Percentiles rank a stretch among this genome's conserved stretches.
Evolutionary conservation across 2,329 filamentous ascomycete species (phyloP).

Genomic region (Calonectria montana): DNA sequence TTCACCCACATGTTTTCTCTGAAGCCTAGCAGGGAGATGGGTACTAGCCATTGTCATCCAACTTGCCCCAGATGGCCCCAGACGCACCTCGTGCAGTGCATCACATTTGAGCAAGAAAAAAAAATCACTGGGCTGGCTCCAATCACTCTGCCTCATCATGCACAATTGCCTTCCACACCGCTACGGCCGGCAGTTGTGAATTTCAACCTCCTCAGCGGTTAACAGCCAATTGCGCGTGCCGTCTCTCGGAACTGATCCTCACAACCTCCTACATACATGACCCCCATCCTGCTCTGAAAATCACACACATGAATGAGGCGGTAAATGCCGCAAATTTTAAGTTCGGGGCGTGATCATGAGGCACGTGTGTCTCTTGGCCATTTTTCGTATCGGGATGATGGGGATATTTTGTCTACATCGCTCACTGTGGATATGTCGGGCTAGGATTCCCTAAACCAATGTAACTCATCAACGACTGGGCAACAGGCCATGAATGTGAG

Average conservation of each 20-base stretch:
- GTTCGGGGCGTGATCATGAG: neutral
- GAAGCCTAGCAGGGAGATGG: neutral
- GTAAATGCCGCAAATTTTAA: constrained; percentile 3
- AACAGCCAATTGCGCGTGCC: neutral
- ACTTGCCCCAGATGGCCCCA: constrained; percentile 4
- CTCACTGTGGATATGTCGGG: neutral
- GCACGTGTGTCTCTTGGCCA: neutral
- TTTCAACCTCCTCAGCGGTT: neutral
- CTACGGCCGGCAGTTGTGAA: constrained; percentile 19
- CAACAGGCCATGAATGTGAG: neutral
- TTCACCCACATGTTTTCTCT: constrained; percentile 18
- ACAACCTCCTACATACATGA: neutral
- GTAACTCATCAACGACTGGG: neutral
- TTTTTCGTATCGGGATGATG: constrained; percentile 2
- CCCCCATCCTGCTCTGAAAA: neutral
- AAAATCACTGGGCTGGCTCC: constrained; percentile 20
- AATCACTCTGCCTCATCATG: constrained; percentile 15
- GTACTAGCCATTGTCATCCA: constrained; percentile 1
- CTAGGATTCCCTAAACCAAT: neutral
- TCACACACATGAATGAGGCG: neutral
- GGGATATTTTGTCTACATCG: neutral
- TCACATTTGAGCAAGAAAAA: constrained; percentile 8
- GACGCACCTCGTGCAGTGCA: constrained; percentile 11
- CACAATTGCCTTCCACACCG: constrained; percentile 18
- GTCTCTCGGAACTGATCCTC: neutral